Evolutionary conservation across 2,329 filamentous ascomycete species (phyloP), one percentile per base, ranked within the genome.

Genomic region (Triangularia setosa): DNA sequence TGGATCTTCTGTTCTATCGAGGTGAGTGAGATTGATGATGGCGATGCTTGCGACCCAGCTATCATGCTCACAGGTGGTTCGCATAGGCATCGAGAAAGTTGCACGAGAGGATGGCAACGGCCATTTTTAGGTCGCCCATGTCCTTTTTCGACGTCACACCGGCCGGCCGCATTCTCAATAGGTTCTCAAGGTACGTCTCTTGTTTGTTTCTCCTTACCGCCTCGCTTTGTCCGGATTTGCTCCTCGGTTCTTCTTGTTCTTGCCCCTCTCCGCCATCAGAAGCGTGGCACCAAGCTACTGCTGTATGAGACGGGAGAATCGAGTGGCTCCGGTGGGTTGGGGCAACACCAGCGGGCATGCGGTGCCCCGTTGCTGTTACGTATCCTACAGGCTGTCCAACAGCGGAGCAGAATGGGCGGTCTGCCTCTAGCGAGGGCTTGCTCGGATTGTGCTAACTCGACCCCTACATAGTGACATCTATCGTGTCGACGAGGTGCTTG

Each of bases 1-100:
- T 99, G 95, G 95, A 98, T 99, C 69, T 98, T 99, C 80, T 99
- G 96, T 79, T 98, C 95, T 4, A 99, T 99, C 68, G 95, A 99
- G 85, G 90, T 92, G 81, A 60, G 79, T 75, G 35, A 48, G 28
- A n/a, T 23, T 57, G 48, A 18, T 30, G 14, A 40, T 30, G 57
- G 48, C 25, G 56, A 62, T 48, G 28, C 24, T 25, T 54, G 64
- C 64, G 63, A 28, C 62, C 61, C 53, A 60, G 21, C 18, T 16
- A 11, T 58, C 64, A 28, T 58, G 40, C 68, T 68, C 59, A 70
- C 64, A 25, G 55, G 35, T 65, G 57, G 62, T 60, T 61, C 63
- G 67, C 63, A 48, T 58, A 92, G 87, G 95, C 95, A 59, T 97
- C 94, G 21, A 87, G 95, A 67, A 99, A 98, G 79, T 84, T 99